Evolutionary conservation across 2,329 filamentous ascomycete genomes (phyloP).

Genomic region (Cordyceps pruinosa): DNA sequence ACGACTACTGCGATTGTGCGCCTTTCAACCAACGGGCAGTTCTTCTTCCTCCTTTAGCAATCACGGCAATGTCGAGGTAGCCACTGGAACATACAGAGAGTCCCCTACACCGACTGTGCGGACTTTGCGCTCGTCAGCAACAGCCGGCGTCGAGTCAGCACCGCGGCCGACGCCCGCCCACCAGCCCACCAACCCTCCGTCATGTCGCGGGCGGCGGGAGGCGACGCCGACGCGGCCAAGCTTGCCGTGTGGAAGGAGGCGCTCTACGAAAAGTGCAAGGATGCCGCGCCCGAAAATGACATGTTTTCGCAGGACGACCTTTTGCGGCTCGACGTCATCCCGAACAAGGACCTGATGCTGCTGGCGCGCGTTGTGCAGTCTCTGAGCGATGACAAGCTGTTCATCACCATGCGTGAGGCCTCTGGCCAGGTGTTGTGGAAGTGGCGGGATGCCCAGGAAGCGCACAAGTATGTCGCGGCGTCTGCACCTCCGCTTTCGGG

Average conservation of each 20-base stretch:
- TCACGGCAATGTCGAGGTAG: conserved; percentile 4
- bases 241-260: conserved; percentile 46
- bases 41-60: not conserved
- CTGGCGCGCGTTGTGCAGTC: conserved; percentile 50
- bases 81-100: not conserved
- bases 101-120: not conserved
- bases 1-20: not conserved
- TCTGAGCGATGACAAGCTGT: conserved; percentile 54
- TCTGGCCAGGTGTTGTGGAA: conserved; percentile 44
- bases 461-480: conserved; percentile 45
- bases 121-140: not conserved
- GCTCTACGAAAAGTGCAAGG: conserved; percentile 49
- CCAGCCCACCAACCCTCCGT: conserved; percentile 1
- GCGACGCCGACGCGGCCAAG: conserved; percentile 34
- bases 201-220: conserved; percentile 18
- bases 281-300: conserved; percentile 39
- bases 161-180: not conserved
- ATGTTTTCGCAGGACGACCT: conserved; percentile 55
- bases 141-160: conserved; percentile 3
- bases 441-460: conserved; percentile 52
- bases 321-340: conserved; percentile 49
- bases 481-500: not conserved
- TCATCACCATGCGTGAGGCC: conserved; percentile 38
- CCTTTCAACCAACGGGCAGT: not conserved
- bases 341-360: conserved; percentile 47